These are phyloP conservation scores for Actinomucor elegans DNA, from an alignment of 371 early-diverging fungal genomes.

Conservation along the genomic window DNA sequence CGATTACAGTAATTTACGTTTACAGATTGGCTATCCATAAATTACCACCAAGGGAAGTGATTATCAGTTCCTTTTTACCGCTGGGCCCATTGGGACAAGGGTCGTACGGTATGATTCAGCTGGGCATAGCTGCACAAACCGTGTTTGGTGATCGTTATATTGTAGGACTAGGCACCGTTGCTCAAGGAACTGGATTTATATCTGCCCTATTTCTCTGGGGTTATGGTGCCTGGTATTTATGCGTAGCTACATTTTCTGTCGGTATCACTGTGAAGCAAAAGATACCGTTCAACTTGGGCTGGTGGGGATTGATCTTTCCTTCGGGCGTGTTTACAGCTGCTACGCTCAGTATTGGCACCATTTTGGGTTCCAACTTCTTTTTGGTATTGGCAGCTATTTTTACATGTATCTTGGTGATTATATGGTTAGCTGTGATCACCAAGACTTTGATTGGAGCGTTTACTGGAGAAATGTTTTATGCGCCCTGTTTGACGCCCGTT, in stretches of 20 bases:
- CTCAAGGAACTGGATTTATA: constrained; percentile 27
- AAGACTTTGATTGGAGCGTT: constrained; percentile 10
- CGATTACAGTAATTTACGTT: constrained; percentile 46
- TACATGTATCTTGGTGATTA: constrained; percentile 13
- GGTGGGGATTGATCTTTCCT: constrained; percentile 59
- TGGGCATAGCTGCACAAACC: constrained; percentile 32
- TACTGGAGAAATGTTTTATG: constrained; percentile 19
- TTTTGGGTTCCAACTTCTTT: constrained; percentile 14
- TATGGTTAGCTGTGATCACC: constrained; percentile 12
- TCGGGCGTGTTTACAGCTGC: constrained; percentile 37
- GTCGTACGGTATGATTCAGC: constrained; percentile 43
- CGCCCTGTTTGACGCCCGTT: constrained; percentile 19
- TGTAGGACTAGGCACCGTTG: background rate
- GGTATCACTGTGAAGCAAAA: constrained; percentile 17
- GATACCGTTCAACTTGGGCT: constrained; percentile 52
- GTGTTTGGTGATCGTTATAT: constrained; percentile 27
- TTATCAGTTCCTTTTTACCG: constrained; percentile 47
- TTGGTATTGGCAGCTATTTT: constrained; percentile 15
- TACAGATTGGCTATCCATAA: constrained; percentile 36
- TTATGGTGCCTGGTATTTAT: constrained; percentile 46
- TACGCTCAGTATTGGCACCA: constrained; percentile 14
- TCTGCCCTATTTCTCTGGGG: constrained; percentile 49
- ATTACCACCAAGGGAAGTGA: constrained; percentile 50
- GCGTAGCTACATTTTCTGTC: constrained; percentile 34
- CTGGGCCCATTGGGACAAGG: constrained; percentile 44